Conservation (phyloP, 345 rosid genomes). For the Eucalyptus lansdowneana region DNA sequence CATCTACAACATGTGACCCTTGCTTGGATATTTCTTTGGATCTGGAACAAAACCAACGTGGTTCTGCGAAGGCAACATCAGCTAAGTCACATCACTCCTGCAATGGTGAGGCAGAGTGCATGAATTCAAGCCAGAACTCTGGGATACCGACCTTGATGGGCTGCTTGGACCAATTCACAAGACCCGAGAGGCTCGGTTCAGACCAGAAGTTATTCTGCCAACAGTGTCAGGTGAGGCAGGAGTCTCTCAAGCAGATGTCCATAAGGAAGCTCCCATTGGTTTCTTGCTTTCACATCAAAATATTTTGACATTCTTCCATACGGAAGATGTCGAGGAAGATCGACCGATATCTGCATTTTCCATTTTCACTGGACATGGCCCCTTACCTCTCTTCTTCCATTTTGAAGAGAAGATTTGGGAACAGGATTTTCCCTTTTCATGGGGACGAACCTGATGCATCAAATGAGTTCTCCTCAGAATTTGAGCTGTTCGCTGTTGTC, state of each 20-base stretch:
- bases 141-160: conserved; percentile 66
- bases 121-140: not conserved
- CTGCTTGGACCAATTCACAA: conserved; percentile 71
- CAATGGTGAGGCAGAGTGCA: conserved; percentile 32
- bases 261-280: conserved; percentile 81
- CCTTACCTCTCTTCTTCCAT: too few species aligned
- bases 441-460: too few species aligned
- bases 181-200: conserved; percentile 72
- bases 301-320: conserved; percentile 62
- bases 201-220: conserved; percentile 86
- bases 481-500: too few species aligned
- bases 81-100: conserved; percentile 18
- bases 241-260: conserved; percentile 80
- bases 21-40: conserved; percentile 83
- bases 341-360: too few species aligned
- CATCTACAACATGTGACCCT: conserved; percentile 86
- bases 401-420: too few species aligned
- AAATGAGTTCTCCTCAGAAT: too few species aligned
- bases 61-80: conserved; percentile 11
- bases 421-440: too few species aligned
- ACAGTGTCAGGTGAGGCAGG: conserved; percentile 68
- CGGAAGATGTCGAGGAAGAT: conserved; percentile 31
- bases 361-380: too few species aligned
- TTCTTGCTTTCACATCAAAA: conserved; percentile 77
- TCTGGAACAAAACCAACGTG: conserved; percentile 31